Conservation (phyloP, 163 green algal species). For the Volvox carteri region DNA sequence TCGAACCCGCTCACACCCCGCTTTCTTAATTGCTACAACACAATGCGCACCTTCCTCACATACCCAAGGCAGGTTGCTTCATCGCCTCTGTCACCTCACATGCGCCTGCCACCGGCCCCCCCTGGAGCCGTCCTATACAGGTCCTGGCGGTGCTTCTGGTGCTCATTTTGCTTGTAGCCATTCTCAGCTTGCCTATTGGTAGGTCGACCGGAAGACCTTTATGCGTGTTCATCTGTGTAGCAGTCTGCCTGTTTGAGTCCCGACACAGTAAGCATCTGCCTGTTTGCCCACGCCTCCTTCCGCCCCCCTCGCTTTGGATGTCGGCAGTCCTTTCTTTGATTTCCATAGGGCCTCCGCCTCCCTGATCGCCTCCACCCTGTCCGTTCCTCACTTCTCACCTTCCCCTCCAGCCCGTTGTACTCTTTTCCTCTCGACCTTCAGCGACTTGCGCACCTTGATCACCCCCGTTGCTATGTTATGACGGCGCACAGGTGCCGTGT, state of each 20-base stretch:
- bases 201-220: not conserved
- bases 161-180: not conserved
- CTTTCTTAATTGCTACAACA: not conserved
- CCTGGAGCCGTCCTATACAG: not conserved
- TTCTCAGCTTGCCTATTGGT: constrained; percentile 50
- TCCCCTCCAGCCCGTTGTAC: not conserved
- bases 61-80: too few species aligned
- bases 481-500: constrained; percentile 43
- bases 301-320: too few species aligned
- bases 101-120: not conserved
- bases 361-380: not conserved
- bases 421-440: too few species aligned
- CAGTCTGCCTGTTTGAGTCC: too few species aligned
- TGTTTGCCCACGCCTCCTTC: too few species aligned
- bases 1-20: not conserved
- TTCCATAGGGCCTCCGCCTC: too few species aligned
- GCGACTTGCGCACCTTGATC: too few species aligned
- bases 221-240: too few species aligned
- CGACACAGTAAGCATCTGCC: not conserved
- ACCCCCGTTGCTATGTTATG: too few species aligned
- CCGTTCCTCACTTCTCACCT: not conserved
- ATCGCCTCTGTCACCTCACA: too few species aligned
- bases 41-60: not conserved
- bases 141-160: constrained; percentile 37
- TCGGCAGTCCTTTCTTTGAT: too few species aligned